Evolutionary conservation across 768 basidiomycete species (phyloP).

Genomic region (Atractiella rhizophila): DNA sequence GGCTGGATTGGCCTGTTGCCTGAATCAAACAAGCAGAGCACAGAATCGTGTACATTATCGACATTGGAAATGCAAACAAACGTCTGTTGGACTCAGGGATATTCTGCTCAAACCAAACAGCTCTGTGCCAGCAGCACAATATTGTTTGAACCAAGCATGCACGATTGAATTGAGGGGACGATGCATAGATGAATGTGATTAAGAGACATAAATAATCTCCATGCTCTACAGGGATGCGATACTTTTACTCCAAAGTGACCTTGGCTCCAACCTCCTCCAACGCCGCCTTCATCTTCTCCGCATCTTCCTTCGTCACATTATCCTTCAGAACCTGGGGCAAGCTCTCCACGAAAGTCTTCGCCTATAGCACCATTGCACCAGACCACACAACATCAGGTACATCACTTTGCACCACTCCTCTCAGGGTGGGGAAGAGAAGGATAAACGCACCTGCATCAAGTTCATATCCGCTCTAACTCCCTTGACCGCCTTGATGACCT

Average conservation of each 20-base stretch:
- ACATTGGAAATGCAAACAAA: too few species aligned
- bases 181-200: too few species aligned
- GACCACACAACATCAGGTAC: neutral
- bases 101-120: too few species aligned
- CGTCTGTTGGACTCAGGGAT: too few species aligned
- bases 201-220: too few species aligned
- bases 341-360: slow-evolving; percentile 97
- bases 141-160: too few species aligned
- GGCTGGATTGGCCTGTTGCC: too few species aligned
- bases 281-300: slow-evolving; percentile 80
- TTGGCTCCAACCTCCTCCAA: slow-evolving; percentile 73
- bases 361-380: slow-evolving; percentile 28
- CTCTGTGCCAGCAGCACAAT: too few species aligned
- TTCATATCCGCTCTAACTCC: slow-evolving; percentile 83
- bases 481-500: slow-evolving; percentile 95
- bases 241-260: slow-evolving; percentile 50
- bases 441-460: slow-evolving; percentile 61
- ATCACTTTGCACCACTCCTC: neutral
- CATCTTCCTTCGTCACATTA: slow-evolving; percentile 83
- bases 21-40: too few species aligned
- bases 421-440: neutral
- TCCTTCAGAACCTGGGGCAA: slow-evolving; percentile 81
- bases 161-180: too few species aligned
- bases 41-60: too few species aligned
- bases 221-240: too few species aligned